Evolutionary conservation across 139 green algal species (phyloP), one percentile per base, ranked within the genome.

Genomic region (Tetratostichococcus sp.): DNA sequence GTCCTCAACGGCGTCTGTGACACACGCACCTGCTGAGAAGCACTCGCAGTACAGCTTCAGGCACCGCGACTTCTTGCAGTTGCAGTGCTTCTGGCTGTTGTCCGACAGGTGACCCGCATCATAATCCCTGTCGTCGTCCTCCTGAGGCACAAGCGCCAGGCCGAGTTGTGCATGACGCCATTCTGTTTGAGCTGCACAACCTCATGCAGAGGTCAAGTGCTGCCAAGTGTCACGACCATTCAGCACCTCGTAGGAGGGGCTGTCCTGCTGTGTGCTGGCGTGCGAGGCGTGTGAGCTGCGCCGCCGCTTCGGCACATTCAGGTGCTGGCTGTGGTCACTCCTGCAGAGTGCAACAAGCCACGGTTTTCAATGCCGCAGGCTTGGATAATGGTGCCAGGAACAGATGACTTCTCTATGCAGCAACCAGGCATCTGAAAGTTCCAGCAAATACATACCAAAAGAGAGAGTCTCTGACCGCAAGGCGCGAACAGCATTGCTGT

Each of bases 31-130:
- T 80, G 83, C 81, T 34, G 81, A 77, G 43, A 94, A 94, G 80
- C 89, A 94, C 16, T 92, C 89, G 75, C 89, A 94, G 82, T 94
- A 94, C 14, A 94, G 81, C 81, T 94, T 94, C 25, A 94, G 83
- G 70, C 89, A 94, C 35, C 84, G n/a, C 28, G 62, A 68, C 62
- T 68, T 68, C n/a, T 68, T 68, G 62, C 62, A 68, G 62, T 68
- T 68, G 62, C 62, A 68, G 62, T 34, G 62, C 62, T 68, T 68
- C 17, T 5, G 2, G 50, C 50, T 26, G 50, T 2, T 62, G 19
- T 26, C 50, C 50, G 50, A 23, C 11, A n/a, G 50, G 17, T 62
- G 50, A 4, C 50, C 50, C 2, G 19, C 50, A 2, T 62, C 50
- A 62, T 62, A 62, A 17, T 62, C 50, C 50, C 50, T 17, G 50